Evolutionary conservation across 352 stramenopile genomes (phyloP), one percentile per base, ranked within the genome.

Genomic region (Phytopythium aichiense): DNA sequence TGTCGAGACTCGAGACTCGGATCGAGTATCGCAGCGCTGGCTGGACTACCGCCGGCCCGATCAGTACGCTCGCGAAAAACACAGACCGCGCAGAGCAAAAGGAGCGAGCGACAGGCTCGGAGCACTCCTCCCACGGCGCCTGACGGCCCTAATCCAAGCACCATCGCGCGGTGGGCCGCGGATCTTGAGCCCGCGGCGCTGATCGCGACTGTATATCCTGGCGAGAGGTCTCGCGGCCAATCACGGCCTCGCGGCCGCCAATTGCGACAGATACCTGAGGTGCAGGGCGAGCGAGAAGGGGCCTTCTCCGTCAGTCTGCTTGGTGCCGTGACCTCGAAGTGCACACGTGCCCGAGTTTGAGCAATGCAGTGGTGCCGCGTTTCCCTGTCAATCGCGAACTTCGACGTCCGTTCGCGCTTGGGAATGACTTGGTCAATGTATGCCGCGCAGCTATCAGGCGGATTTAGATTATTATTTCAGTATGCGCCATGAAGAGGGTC

Each of bases 401-500:
- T n/a, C 5, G 42, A 22, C 42, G 20, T 49, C 20, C 1, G n/a
- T 49, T 49, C 20, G 42, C 15, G 16, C 1, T 25, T 0, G 3
- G 0, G 9, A 25, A 25, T 58, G 31, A 49, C 53, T 58, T 49
- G 53, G 18, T 7, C 38, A 60, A 25, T 52, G 55, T 60, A 42
- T 60, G 55, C 9, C 23, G 3, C 7, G 8, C 20, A 15, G 9
- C 22, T 33, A 58, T 35, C 54, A 50, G 23, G 53, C 11, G n/a
- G 13, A 23, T 4, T 13, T 37, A 35, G 31, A 49, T 50, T 51
- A 37, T 38, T 60, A 60, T 60, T 51, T 58, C 53, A 58, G 54
- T 50, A 60, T 60, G 52, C 52, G 52, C 52, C 31, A 58, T 45
- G 52, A 40, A 40, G 4, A 25, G 48, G 48, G 8, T 15, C 22